A percentile compares a stretch with the other conserved stretches of the same genome.
phyloP scores from a whole-genome alignment of 1,284 basidiomycete genomes.

The Sanghuangporus weigelae region DNA sequence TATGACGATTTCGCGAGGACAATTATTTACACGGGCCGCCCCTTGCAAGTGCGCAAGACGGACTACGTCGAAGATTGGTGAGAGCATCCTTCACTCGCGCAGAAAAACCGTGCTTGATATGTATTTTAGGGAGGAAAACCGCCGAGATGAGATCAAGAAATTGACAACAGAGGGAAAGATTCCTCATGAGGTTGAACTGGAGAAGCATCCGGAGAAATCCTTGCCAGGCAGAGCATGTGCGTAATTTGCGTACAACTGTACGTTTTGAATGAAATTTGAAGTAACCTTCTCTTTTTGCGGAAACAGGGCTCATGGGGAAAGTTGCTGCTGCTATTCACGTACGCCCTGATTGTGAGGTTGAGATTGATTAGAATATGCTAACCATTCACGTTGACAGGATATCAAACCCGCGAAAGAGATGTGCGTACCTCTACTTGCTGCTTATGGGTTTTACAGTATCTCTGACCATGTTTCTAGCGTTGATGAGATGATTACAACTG shows the following conservation, averaged over 20 bases:
- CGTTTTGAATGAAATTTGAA: neutral
- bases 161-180: slow-evolving; percentile 65
- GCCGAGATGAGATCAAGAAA: slow-evolving; percentile 52
- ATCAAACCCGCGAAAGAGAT: slow-evolving; percentile 80
- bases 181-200: slow-evolving; percentile 71
- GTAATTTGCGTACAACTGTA: slow-evolving; percentile 19
- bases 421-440: slow-evolving; percentile 34
- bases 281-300: slow-evolving; percentile 4
- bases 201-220: slow-evolving; percentile 63
- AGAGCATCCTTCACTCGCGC: slow-evolving; percentile 21
- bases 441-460: slow-evolving; percentile 21
- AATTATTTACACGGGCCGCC: slow-evolving; percentile 79
- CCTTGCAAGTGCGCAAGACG: slow-evolving; percentile 76
- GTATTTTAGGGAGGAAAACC: slow-evolving; percentile 50
- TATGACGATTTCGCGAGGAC: slow-evolving; percentile 71
- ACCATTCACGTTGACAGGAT: slow-evolving; percentile 36
- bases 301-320: slow-evolving; percentile 79
- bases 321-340: slow-evolving; percentile 74
- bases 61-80: slow-evolving; percentile 68
- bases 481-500: slow-evolving; percentile 63
- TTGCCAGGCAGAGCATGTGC: slow-evolving; percentile 55
- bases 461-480: slow-evolving; percentile 38
- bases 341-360: slow-evolving; percentile 21
- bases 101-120: neutral
- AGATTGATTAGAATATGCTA: neutral